A percentile compares a stretch with the other conserved stretches of the same genome.
phyloP scores from a whole-genome alignment of 2,329 filamentous ascomycete genomes.

The Sordariomycetes sp. region DNA sequence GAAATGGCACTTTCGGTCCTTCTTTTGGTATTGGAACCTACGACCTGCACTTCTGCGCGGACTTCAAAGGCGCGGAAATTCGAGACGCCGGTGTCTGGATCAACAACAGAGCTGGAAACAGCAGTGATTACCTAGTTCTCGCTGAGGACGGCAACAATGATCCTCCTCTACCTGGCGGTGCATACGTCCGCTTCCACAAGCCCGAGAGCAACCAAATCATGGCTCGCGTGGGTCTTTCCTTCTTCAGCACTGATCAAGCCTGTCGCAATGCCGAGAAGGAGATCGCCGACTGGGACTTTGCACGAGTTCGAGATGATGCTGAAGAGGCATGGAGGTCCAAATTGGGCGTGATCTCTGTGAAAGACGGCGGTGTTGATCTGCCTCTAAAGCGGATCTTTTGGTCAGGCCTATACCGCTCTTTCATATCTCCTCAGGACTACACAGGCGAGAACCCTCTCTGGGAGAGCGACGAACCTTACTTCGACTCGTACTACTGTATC shows the following conservation, averaged over 20 bases:
- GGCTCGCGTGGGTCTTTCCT: conserved; percentile 63
- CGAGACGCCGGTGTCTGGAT: conserved; percentile 49
- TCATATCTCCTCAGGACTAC: conserved; percentile 68
- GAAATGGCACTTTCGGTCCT: conserved; percentile 47
- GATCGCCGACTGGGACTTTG: conserved; percentile 54
- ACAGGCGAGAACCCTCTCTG: conserved; percentile 66
- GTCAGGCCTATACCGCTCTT: conserved; percentile 59
- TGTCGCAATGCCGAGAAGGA: conserved; percentile 63
- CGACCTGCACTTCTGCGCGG: conserved; percentile 49
- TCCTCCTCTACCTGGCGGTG: conserved; percentile 33
- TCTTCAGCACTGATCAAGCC: conserved; percentile 57
- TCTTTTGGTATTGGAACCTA: conserved; percentile 54
- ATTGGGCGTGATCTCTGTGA: conserved; percentile 46
- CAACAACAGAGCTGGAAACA: conserved; percentile 38
- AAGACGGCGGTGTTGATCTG: too few species aligned
- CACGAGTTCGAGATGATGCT: too few species aligned
- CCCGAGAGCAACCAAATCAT: conserved; percentile 30
- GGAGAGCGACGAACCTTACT: conserved; percentile 64
- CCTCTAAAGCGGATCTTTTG: too few species aligned
- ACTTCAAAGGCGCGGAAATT: conserved; percentile 43
- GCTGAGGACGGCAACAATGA: conserved; percentile 16
- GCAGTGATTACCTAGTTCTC: conserved; percentile 26
- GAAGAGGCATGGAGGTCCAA: conserved; percentile 56
- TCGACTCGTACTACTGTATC: conserved; percentile 59
- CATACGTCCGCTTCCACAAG: conserved; percentile 52